Base-by-base conservation (phyloP, 176 grass and related monocot genomes). In the Carex scoparia region DNA sequence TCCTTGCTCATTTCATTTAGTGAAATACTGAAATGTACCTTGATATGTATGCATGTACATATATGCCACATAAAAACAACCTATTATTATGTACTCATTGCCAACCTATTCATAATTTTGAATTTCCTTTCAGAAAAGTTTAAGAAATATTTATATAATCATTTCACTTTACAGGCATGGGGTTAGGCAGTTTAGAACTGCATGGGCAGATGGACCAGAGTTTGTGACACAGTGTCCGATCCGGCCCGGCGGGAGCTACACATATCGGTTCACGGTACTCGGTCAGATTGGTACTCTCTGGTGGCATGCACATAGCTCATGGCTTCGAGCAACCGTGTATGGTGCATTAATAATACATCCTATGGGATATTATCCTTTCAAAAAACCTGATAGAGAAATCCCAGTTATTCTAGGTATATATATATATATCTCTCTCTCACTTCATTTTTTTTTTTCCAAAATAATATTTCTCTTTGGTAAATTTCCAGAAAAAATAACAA, bases 171-270 rank as follows among this genome's bases (percentile, higher is more conserved):
- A 14, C 68, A 91, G 89, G 95, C 95, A 98, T 57, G 95, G 95
- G 1, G 91, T 98, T 1, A 59, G 95, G 68, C 95, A 98, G 65
- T 81, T 93, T 90, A 81, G 95, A 37, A 98, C 95, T 49, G 95
- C 83, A 12, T 98, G 95, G 95, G 40, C 95, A 0, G 95, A 98
- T 73, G 95, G 95, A 14, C 93, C 95, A 15, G 95, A 95, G 91
- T 95, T 79, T 69, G 93, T 98, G 84, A 98, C 96, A 63, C 95
- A 98, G 89, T 98, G 95, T 82, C 96, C 96, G 10, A 90, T 98
- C 79, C 31, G 87, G 16, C 91, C 96, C 0, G 93, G 96, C 0
- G 9, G 23, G 51, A 92, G 89, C 91, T 98, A 95, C 91, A 93
- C 19, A 23, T 98, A 98, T 85, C 80, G 93, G 14, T 95, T 98